Base-by-base conservation (phyloP, 1,284 basidiomycete genomes). In the Fomitiporia mediterranea region DNA sequence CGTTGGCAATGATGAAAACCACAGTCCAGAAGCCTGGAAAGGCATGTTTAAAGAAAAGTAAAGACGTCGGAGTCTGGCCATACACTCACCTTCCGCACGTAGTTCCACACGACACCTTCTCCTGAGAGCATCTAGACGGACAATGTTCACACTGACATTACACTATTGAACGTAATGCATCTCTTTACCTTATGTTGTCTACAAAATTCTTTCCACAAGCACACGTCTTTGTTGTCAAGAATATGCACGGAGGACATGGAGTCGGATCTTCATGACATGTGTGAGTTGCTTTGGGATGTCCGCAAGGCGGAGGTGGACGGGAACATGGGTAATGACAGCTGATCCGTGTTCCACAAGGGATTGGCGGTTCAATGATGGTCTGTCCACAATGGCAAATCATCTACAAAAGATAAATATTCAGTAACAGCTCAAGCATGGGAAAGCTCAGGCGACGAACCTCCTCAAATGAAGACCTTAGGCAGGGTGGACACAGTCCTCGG, bases 1-100 rank as follows among this genome's bases (percentile, higher is more conserved):
- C 84, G 79, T 57, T 87, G 82, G 67, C 94, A 97, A 25, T 79
- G 81, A 68, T 97, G 94, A 67, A 86, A 92, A 1, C 94, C 94
- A 64, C 94, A 97, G 0, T 73, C 71, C 32, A 95, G 72, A 3
- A 88, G 72, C 60, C 82, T 85, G 57, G 35, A 54, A 46, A 23
- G 11, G 53, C 43, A 51, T n/a, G 28, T 32, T 35, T 51, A 39
- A 25, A 35, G 1, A 19, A 42, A 40, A 46, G 51, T 56, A 6
- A 17, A 58, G 28, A 34, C 55, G 17, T 23, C 19, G 2, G 28
- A 52, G 35, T 38, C 30, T 9, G 23, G 34, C 19, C 17, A 32
- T 44, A 21, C 5, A 69, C 80, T 63, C 57, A 84, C 80, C 84
- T 86, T 60, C 89, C 91, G 67, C 94, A 97, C 0, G 76, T 67